Conservation (phyloP, 306 rosid species). For the Begonia loranthoides region DNA sequence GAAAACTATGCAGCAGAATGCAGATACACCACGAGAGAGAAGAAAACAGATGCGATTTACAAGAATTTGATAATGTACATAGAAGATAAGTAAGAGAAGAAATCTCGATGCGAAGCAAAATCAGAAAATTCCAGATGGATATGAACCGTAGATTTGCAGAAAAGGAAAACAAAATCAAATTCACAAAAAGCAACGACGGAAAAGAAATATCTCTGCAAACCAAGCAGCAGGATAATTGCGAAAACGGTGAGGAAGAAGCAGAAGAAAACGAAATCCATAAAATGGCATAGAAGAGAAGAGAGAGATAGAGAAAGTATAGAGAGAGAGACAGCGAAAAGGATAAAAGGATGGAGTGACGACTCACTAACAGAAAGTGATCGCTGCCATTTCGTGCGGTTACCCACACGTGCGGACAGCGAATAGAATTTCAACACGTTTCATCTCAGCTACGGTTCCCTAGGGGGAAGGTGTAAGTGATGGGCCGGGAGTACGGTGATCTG, state of each 20-base stretch:
- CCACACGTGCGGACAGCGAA: neutral
- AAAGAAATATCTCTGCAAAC: neutral
- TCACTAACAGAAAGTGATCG: constrained; percentile 3
- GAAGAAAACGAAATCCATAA: neutral
- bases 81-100: neutral
- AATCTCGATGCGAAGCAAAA: neutral
- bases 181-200: neutral
- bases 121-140: neutral
- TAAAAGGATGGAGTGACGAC: neutral
- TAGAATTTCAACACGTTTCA: neutral
- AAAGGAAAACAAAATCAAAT: neutral
- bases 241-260: neutral
- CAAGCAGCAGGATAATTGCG: too few relatives aligned
- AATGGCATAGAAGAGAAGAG: neutral
- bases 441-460: neutral
- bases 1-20: too few relatives aligned
- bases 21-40: too few relatives aligned
- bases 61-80: neutral
- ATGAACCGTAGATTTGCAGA: neutral
- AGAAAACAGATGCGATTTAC: too few relatives aligned
- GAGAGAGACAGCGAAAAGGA: neutral
- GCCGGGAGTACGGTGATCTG: neutral
- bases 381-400: constrained; percentile 1
- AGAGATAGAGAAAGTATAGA: neutral
- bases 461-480: neutral